A percentile compares a stretch with the other conserved stretches of the same genome.
Conservation (phyloP, 805 yeast genomes). For the Maudiozyma saulgeensis region DNA sequence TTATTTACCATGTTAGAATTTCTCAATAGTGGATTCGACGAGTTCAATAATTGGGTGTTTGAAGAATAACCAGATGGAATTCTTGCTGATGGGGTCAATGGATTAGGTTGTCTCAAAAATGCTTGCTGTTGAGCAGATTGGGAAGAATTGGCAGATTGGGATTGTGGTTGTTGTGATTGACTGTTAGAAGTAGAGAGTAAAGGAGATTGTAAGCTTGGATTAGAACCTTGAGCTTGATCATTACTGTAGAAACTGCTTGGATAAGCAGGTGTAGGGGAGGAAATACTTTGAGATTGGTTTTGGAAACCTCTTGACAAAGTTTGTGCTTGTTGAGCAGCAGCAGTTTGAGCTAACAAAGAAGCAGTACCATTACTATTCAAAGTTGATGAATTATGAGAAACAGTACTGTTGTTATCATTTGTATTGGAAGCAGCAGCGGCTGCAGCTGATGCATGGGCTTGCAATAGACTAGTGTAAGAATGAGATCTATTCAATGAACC, state of each 20-base stretch:
- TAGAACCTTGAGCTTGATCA: neutral
- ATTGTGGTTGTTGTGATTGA: neutral
- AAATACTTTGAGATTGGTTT: neutral
- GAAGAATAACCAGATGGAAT: conserved; percentile 30
- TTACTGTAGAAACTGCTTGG: neutral
- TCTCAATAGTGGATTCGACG: conserved; percentile 26
- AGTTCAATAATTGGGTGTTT: conserved; percentile 15
- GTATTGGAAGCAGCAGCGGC: conserved; percentile 10
- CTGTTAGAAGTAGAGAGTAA: neutral
- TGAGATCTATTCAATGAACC: conserved; percentile 29
- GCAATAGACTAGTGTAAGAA: conserved; percentile 28
- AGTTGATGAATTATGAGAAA: conserved; percentile 4
- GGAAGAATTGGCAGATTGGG: conserved; percentile 3
- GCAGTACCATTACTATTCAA: conserved; percentile 2
- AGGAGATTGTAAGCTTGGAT: conserved; percentile 1
- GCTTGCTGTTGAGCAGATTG: conserved; percentile 20
- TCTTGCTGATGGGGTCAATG: conserved; percentile 26
- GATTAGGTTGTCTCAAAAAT: conserved; percentile 22
- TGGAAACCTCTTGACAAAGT: neutral
- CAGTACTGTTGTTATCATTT: neutral
- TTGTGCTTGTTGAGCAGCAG: neutral
- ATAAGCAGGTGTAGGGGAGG: conserved; percentile 1
- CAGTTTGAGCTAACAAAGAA: conserved; percentile 1
- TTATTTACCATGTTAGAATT: conserved; percentile 21
- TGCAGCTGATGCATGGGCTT: conserved; percentile 28